Conservation (phyloP, 371 early-diverging fungal genomes). For the Zychaea mexicana region DNA sequence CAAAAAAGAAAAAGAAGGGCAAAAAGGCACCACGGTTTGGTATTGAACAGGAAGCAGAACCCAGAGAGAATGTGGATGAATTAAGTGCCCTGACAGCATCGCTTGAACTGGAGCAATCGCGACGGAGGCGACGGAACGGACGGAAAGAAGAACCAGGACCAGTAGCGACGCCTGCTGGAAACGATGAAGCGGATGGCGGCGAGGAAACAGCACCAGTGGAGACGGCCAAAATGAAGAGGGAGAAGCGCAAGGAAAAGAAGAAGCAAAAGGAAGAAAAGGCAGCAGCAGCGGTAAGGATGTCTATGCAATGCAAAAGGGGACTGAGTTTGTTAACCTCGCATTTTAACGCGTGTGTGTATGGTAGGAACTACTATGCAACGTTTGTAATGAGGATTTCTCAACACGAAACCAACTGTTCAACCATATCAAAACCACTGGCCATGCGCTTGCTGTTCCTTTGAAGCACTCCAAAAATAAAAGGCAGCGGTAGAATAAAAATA, state of each 20-base stretch:
- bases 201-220: slow-evolving; percentile 33
- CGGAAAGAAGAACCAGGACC: slow-evolving; percentile 11
- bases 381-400: slow-evolving; percentile 62
- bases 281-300: not conserved
- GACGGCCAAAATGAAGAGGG: slow-evolving; percentile 44
- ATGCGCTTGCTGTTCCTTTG: slow-evolving; percentile 56
- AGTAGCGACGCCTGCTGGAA: slow-evolving; percentile 17
- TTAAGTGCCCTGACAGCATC: slow-evolving; percentile 30
- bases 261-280: slow-evolving; percentile 42
- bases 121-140: slow-evolving; percentile 19
- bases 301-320: not conserved
- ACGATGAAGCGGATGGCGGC: slow-evolving; percentile 20
- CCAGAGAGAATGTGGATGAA: slow-evolving; percentile 30
- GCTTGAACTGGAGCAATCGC: slow-evolving; percentile 22
- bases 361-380: slow-evolving; percentile 54
- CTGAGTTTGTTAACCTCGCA: slow-evolving; percentile 17
- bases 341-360: not conserved
- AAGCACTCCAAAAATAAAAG: not conserved
- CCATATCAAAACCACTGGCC: slow-evolving; percentile 75
- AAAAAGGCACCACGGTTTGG: slow-evolving; percentile 36
- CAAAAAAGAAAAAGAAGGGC: slow-evolving; percentile 38
- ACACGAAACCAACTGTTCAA: slow-evolving; percentile 73
- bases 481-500: not conserved
- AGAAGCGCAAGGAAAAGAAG: slow-evolving; percentile 52
- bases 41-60: slow-evolving; percentile 21